Base-by-base conservation (phyloP, 2,329 filamentous ascomycete genomes). In the Phialocephala subalpina region DNA sequence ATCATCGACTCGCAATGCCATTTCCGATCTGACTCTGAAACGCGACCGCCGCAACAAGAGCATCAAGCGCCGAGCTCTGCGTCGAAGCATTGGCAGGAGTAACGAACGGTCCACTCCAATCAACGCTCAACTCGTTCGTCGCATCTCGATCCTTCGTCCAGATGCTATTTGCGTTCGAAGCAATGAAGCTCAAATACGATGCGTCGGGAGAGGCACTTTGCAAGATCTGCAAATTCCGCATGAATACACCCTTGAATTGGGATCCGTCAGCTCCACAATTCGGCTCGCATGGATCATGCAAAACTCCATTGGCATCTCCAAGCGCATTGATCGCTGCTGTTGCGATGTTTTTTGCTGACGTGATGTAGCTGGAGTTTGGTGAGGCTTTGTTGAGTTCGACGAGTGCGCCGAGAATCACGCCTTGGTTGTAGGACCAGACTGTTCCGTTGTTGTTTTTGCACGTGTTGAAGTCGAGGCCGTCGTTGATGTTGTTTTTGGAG, bases 191-290 rank as follows among this genome's bases (percentile, higher is more conserved):
- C 8, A 78, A 78, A 72, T 87, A 89, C 4, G 75, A 74, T 2
- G 80, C 74, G 33, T 85, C 78, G 0, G 86, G 84, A 1, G 82
- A 82, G 2, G 78, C 84, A 1, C 58, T 63, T 16, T 75, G 73
- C 25, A 93, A 77, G 57, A 84, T 82, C 53, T 82, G 81, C 18
- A 93, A 77, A 73, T 92, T 92, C 27, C 89, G 83, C 58, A 88
- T 82, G 71, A 92, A 92, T 35, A 92, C 81, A 2, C 91, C 91
- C 77, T 93, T 93, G 82, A 93, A 93, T 71, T 92, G 88, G 29
- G 85, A 81, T 1, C 82, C 86, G 67, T 89, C 85, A n/a, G 73
- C 77, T 2, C 73, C 74, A 33, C 74, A 76, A 5, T 83, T 82
- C 0, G 73, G 73, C 70, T 89, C 86, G 69, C 86, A 88, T 8